phyloP scores from a whole-genome alignment of 192 early-diverging fungal genomes.

The Funneliformis geosporum region DNA sequence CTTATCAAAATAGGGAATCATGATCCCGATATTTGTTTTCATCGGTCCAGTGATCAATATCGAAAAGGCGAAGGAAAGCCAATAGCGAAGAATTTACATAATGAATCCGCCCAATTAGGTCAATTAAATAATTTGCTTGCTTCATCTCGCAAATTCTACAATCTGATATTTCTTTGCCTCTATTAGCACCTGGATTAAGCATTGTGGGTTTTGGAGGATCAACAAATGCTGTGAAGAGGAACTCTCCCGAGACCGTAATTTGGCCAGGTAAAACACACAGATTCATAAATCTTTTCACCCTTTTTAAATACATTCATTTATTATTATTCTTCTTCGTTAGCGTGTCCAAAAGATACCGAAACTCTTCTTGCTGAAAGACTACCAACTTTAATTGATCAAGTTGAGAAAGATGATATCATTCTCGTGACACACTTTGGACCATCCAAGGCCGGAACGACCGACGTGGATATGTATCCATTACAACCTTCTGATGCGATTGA shows the following conservation, averaged over 20 bases:
- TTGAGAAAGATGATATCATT: conserved; percentile 23
- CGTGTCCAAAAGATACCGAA: conserved; percentile 22
- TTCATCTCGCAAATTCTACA: not conserved
- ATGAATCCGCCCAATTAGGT: conserved; percentile 8
- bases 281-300: not conserved
- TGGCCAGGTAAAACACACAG: conserved; percentile 19
- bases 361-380: not conserved
- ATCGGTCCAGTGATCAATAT: not conserved
- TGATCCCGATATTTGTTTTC: conserved; percentile 21
- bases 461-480: conserved; percentile 17
- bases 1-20: conserved; percentile 9
- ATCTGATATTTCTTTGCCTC: not conserved
- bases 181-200: conserved; percentile 20
- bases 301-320: not conserved
- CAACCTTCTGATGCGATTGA: not conserved
- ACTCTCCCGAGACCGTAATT: conserved; percentile 1
- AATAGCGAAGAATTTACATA: conserved; percentile 14
- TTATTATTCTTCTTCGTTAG: conserved; percentile 8
- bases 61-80: not conserved
- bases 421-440: conserved; percentile 30
- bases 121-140: not conserved
- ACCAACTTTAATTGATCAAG: conserved; percentile 21
- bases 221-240: not conserved
- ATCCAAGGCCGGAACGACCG: conserved; percentile 6
- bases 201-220: conserved; percentile 31